Evolutionary conservation across 2,329 filamentous ascomycete genomes (phyloP).

Genomic region (Albifimbria verrucaria): DNA sequence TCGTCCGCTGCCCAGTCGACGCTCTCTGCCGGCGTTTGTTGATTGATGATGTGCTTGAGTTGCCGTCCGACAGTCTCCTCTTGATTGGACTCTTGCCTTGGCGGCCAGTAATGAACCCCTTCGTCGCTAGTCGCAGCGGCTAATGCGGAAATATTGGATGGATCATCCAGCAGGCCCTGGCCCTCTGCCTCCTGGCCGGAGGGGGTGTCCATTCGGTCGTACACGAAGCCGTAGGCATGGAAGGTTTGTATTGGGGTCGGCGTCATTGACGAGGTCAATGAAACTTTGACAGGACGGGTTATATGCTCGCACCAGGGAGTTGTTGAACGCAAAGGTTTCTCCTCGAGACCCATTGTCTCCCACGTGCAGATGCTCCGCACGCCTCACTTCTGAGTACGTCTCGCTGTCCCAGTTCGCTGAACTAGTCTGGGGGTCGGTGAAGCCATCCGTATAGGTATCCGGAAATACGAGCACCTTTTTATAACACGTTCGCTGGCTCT

Average conservation of each 20-base stretch:
- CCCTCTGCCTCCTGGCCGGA: not conserved
- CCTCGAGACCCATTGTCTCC: conserved; percentile 40
- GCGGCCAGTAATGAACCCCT: conserved; percentile 19
- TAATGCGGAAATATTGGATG: not conserved
- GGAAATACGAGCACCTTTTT: conserved; percentile 49
- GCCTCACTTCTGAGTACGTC: conserved; percentile 16
- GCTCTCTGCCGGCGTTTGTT: conserved; percentile 22
- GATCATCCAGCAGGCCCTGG: not conserved
- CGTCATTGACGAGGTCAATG: conserved; percentile 56
- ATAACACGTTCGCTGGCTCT: conserved; percentile 65
- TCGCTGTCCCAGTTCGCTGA: conserved; percentile 31
- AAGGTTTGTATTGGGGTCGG: conserved; percentile 22
- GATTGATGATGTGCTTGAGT: conserved; percentile 34
- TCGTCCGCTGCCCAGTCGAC: conserved; percentile 44
- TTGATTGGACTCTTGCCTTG: conserved; percentile 3
- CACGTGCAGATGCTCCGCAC: conserved; percentile 35
- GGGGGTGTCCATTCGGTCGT: conserved; percentile 12
- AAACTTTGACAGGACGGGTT: conserved; percentile 50
- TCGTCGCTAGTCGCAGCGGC: not conserved
- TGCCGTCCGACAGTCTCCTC: conserved; percentile 10
- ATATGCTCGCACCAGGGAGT: conserved; percentile 55
- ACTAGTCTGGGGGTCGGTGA: no score
- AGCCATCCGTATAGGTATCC: no score
- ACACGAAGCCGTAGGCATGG: conserved; percentile 41
- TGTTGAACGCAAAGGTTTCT: conserved; percentile 46